Evolutionary conservation across 2,329 filamentous ascomycete species (phyloP).

Genomic region (Monilinia laxa): DNA sequence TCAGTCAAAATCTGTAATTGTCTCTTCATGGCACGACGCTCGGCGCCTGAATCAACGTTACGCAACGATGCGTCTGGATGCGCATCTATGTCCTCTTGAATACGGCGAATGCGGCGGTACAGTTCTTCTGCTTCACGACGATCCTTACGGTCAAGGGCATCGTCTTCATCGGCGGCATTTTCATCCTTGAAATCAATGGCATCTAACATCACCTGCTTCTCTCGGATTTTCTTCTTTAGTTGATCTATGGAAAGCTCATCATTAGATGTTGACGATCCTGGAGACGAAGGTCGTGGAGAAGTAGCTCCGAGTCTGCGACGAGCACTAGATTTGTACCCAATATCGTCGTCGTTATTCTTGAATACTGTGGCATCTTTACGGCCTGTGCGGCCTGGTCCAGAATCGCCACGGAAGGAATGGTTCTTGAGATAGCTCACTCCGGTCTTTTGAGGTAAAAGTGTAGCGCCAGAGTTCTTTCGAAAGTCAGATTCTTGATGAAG

Average conservation of each 20-base stretch:
- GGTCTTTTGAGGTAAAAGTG: conserved; percentile 89
- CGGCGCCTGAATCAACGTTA: conserved; percentile 79
- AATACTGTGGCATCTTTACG: conserved; percentile 96
- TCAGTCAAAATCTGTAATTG: conserved; percentile 88
- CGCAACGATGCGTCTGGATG: conserved; percentile 76
- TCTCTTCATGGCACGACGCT: conserved; percentile 79
- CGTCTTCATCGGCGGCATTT: conserved; percentile 84
- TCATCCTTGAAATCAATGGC: conserved; percentile 97
- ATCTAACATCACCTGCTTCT: conserved; percentile 91
- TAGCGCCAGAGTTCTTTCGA: conserved; percentile 84
- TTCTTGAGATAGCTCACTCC: conserved; percentile 98
- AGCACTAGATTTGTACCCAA: conserved; percentile 91
- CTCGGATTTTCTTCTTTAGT: conserved; percentile 85
- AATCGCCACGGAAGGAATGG: conserved; percentile 78
- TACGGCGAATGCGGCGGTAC: conserved; percentile 83
- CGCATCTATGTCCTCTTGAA: conserved; percentile 91
- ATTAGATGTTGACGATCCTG: conserved; percentile 64
- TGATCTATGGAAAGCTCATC: conserved; percentile 87
- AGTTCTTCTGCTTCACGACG: conserved; percentile 90
- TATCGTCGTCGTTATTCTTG: conserved; percentile 91
- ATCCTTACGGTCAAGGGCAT: conserved; percentile 85
- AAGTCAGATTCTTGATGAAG: conserved; percentile 86
- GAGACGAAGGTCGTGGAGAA: conserved; percentile 78
- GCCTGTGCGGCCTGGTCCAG: conserved; percentile 55
- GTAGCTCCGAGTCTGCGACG: conserved; percentile 72